These are phyloP conservation scores for Cyamopsis tetragonoloba DNA, from an alignment of 306 rosid species.

Conservation along the genomic window DNA sequence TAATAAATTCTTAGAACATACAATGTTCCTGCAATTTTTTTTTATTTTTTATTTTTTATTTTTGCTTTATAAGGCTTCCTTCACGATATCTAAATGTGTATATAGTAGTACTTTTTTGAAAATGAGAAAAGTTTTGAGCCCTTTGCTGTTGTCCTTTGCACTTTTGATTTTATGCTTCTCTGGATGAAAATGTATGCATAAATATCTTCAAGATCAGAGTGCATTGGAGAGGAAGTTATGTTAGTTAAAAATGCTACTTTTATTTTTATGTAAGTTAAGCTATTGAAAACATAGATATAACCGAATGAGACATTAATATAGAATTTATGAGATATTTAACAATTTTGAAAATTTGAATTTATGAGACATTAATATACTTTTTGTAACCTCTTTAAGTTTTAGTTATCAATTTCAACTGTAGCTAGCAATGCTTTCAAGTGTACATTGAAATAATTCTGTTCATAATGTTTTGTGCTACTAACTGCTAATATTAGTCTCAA, in stretches of 20 bases:
- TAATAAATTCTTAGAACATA: conserved; percentile 15
- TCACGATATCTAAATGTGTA: conserved; percentile 1
- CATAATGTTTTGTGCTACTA: conserved; percentile 20
- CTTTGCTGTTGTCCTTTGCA: conserved; percentile 28
- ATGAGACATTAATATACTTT: conserved; percentile 12
- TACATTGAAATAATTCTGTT: conserved; percentile 16
- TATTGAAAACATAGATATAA: conserved; percentile 12
- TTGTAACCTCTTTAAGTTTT: conserved; percentile 1
- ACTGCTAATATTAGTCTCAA: too few species aligned
- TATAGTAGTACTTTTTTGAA: conserved; percentile 9
- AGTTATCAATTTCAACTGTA: conserved; percentile 16
- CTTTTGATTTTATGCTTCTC: conserved; percentile 28
- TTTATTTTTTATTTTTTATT: too few species aligned
- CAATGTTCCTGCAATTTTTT: conserved; percentile 4
- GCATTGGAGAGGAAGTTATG: conserved; percentile 13
- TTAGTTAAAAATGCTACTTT: conserved; percentile 10
- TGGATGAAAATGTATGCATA: conserved; percentile 26
- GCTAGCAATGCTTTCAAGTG: conserved; percentile 5
- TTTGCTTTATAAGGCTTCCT: conserved; percentile 20
- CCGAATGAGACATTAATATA: conserved; percentile 14
- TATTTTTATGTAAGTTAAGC: background rate
- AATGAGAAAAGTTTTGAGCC: conserved; percentile 25
- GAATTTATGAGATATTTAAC: too few species aligned
- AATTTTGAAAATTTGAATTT: too few species aligned
- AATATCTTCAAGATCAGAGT: conserved; percentile 13